Base-by-base conservation (phyloP, 139 green algal genomes). In the Desmodesmus armatus region DNA sequence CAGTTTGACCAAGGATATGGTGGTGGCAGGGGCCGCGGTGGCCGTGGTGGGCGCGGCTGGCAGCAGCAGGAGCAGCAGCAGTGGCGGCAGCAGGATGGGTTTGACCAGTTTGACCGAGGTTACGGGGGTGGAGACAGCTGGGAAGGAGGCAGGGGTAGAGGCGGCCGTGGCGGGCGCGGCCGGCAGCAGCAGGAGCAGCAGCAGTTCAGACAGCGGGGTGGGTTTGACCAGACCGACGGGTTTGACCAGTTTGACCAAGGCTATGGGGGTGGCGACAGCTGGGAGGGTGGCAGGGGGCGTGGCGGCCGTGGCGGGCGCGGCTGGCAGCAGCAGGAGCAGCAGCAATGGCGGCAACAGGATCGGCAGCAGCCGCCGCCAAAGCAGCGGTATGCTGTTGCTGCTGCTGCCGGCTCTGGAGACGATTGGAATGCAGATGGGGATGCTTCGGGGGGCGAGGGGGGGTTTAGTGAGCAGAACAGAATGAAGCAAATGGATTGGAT, bases 31-130 rank as follows among this genome's bases (percentile, higher is more conserved):
- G 58, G 58, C 51, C 15, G 51, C 51, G 51, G 15, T 29, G 23
- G 17, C 58, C 11, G 66, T 19, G 35, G 66, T 5, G 15, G 66
- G 35, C 21, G 66, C 66, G 21, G 51, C 17, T 62, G 49, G 55
- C 55, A 72, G 76, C 76, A 82, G 55, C 74, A 69, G 74, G 53
- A 72, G 76, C 55, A 58, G 55, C 76, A 53, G 74, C 60, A 39
- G n/a, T 69, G 37, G 7, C 60, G 37, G n/a, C 60, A 69, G n/a
- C 60, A 7, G 3, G 60, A 69, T 5, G 27, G 33, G 58, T 66
- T 35, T 27, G 27, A 66, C 27, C 58, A 58, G 17, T 13, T 15
- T 15, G 13, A 13, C 47, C 47, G 17, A 15, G 47, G 47, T 1
- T 13, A 15, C 17, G 13, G 17, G 13, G 17, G n/a, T n/a, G n/a